These are phyloP conservation scores for Botrytis elliptica DNA, from an alignment of 2,329 filamentous ascomycete species.

Conservation along the genomic window DNA sequence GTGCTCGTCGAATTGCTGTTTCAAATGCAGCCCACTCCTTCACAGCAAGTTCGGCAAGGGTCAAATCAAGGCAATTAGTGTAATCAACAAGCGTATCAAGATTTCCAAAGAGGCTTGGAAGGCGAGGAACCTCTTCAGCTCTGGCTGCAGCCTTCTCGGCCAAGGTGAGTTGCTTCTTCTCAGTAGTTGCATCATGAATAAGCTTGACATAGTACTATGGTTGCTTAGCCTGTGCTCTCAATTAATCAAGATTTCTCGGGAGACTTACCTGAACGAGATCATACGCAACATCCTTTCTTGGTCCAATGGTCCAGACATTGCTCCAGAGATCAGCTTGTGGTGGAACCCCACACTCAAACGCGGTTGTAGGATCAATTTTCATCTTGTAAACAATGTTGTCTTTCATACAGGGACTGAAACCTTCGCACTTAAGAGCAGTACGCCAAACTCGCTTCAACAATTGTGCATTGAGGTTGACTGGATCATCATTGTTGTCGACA, in stretches of 20 bases:
- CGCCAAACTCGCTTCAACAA: constrained; percentile 54
- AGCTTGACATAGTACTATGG: constrained; percentile 56
- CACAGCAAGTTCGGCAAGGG: constrained; percentile 47
- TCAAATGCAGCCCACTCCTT: constrained; percentile 52
- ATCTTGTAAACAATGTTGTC: constrained; percentile 53
- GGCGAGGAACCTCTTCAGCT: constrained; percentile 9
- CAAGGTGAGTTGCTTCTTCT: constrained; percentile 44
- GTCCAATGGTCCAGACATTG: constrained; percentile 52
- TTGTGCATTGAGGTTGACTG: constrained; percentile 50
- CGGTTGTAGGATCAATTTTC: constrained; percentile 40
- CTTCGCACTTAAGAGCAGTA: constrained; percentile 56
- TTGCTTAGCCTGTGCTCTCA: constrained; percentile 19
- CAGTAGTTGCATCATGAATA: constrained; percentile 53
- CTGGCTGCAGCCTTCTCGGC: constrained; percentile 42
- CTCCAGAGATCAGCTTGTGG: constrained; percentile 50
- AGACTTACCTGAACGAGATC: constrained; percentile 56
- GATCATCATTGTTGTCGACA: constrained; percentile 43
- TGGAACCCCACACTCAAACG: constrained; percentile 48
- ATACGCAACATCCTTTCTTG: constrained; percentile 48
- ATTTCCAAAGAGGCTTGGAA: constrained; percentile 32
- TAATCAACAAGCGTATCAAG: constrained; percentile 53
- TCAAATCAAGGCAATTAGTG: constrained; percentile 43
- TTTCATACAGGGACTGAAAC: constrained; percentile 62
- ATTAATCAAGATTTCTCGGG: neutral
- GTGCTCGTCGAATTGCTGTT: constrained; percentile 43